Percentiles rank a stretch among this genome's conserved stretches.
phyloP scores from a whole-genome alignment of 2,329 filamentous ascomycete genomes.

The Phyllosticta citriasiana region DNA sequence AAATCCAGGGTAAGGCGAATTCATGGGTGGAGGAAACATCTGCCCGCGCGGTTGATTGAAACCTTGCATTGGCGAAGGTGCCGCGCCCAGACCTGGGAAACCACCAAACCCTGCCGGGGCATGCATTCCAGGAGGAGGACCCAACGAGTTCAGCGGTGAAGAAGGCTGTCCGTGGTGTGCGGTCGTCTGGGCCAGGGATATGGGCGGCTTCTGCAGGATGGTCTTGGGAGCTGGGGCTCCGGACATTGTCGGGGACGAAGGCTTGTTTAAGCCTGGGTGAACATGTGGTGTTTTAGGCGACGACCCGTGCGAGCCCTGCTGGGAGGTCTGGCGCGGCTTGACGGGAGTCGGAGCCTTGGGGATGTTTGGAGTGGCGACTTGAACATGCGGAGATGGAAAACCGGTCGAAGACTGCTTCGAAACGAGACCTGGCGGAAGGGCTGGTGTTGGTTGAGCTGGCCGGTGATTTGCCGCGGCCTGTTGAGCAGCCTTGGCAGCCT shows the following conservation, averaged over 20 bases:
- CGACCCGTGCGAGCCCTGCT: constrained; percentile 61
- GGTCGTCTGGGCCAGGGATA: constrained; percentile 30
- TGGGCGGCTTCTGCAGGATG: constrained; percentile 47
- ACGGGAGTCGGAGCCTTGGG: constrained; percentile 75
- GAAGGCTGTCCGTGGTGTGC: constrained; percentile 49
- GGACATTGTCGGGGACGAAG: constrained; percentile 51
- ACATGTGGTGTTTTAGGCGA: constrained; percentile 59
- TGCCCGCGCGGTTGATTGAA: constrained; percentile 36
- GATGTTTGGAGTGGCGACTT: constrained; percentile 68
- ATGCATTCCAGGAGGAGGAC: constrained; percentile 46
- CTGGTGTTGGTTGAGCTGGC: constrained; percentile 31
- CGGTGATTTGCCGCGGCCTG: constrained; percentile 21
- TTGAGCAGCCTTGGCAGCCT: constrained; percentile 24
- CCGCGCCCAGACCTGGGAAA: constrained; percentile 40
- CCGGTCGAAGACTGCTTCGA: constrained; percentile 42
- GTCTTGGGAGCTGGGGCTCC: constrained; percentile 57
- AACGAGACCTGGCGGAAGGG: constrained; percentile 43
- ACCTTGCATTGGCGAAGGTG: constrained; percentile 22
- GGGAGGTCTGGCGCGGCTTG: constrained; percentile 65
- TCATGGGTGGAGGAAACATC: constrained; percentile 44
- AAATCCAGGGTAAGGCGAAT: constrained; percentile 44
- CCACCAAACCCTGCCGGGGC: constrained; percentile 41
- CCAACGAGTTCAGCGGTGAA: constrained; percentile 55
- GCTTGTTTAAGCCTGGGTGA: constrained; percentile 38
- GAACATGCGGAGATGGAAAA: constrained; percentile 68